Evolutionary conservation across 2,329 filamentous ascomycete genomes (phyloP).

Genomic region (Colletotrichum graminicola): DNA sequence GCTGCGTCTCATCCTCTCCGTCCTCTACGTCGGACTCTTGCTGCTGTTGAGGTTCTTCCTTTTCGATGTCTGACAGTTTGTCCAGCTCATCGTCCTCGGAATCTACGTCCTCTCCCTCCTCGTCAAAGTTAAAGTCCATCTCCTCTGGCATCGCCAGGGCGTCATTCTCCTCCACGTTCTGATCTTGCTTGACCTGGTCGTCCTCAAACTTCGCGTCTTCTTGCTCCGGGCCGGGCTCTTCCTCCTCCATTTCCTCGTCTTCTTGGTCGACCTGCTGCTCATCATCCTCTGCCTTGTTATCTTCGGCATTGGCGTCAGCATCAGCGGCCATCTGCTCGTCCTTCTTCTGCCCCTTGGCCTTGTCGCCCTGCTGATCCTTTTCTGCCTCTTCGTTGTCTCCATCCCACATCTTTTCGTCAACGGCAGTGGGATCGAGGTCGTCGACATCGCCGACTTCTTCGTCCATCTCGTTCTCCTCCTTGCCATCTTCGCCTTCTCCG

Average conservation of each 20-base stretch:
- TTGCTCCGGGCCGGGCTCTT: constrained; percentile 70
- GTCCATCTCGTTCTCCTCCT: constrained; percentile 79
- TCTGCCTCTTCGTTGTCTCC: constrained; percentile 82
- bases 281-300: constrained; percentile 57
- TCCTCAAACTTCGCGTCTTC: constrained; percentile 68
- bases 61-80: constrained; percentile 66
- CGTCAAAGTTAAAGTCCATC: constrained; percentile 85
- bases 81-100: constrained; percentile 70
- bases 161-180: constrained; percentile 84
- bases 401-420: constrained; percentile 99
- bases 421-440: constrained; percentile 87
- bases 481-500: constrained; percentile 73
- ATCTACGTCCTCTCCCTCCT: constrained; percentile 69
- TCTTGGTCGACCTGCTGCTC: constrained; percentile 57
- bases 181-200: constrained; percentile 72
- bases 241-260: constrained; percentile 60
- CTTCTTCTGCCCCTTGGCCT: constrained; percentile 77
- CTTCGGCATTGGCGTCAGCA: constrained; percentile 64
- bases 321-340: constrained; percentile 71
- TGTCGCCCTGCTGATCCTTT: constrained; percentile 83
- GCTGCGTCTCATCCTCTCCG: constrained; percentile 49
- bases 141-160: constrained; percentile 88
- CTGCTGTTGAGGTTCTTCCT: constrained; percentile 53
- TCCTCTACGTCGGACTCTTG: constrained; percentile 54
- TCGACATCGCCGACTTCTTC: constrained; percentile 93